Evolutionary conservation across 1,139 yeast species (phyloP).

Genomic region (Debaryomyces fabryi): DNA sequence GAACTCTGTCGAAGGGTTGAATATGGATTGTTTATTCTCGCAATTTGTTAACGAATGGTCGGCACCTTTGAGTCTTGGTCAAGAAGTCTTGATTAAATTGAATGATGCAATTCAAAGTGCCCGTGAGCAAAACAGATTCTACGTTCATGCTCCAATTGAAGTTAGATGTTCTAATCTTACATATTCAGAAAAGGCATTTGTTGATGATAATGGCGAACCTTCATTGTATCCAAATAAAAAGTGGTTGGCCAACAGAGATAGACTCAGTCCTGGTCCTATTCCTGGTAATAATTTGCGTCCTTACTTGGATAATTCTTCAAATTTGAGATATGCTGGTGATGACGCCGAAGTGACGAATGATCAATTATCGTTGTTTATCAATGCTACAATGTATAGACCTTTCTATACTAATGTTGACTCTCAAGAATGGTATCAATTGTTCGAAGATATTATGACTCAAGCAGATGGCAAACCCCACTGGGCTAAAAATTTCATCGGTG

Average conservation of each 20-base stretch:
- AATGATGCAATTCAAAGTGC: slow-evolving; percentile 66
- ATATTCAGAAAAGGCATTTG: slow-evolving; percentile 42
- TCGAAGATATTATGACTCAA: slow-evolving; percentile 73
- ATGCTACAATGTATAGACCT: slow-evolving; percentile 96
- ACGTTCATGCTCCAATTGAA: slow-evolving; percentile 94
- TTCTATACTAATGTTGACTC: slow-evolving; percentile 75
- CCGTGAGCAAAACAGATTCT: slow-evolving; percentile 60
- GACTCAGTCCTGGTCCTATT: slow-evolving; percentile 65
- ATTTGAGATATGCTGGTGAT: slow-evolving; percentile 53
- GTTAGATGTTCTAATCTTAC: slow-evolving; percentile 92
- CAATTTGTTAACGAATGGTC: slow-evolving; percentile 98
- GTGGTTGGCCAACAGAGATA: slow-evolving; percentile 42
- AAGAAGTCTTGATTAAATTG: slow-evolving; percentile 66
- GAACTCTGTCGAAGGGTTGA: slow-evolving; percentile 81
- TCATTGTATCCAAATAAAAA: slow-evolving; percentile 44
- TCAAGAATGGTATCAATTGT: slow-evolving; percentile 78
- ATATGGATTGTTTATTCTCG: slow-evolving; percentile 93
- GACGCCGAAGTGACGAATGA: slow-evolving; percentile 64
- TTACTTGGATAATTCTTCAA: slow-evolving; percentile 77
- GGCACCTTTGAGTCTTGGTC: slow-evolving; percentile 79
- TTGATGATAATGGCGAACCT: slow-evolving; percentile 47
- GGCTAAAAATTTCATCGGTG: slow-evolving; percentile 96
- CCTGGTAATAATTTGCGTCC: slow-evolving; percentile 86
- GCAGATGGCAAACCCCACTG: slow-evolving; percentile 97
- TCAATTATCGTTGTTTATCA: slow-evolving; percentile 82